Evolutionary conservation across 495 filamentous ascomycete species (phyloP).

Genomic region (Penicillium malachiteum): DNA sequence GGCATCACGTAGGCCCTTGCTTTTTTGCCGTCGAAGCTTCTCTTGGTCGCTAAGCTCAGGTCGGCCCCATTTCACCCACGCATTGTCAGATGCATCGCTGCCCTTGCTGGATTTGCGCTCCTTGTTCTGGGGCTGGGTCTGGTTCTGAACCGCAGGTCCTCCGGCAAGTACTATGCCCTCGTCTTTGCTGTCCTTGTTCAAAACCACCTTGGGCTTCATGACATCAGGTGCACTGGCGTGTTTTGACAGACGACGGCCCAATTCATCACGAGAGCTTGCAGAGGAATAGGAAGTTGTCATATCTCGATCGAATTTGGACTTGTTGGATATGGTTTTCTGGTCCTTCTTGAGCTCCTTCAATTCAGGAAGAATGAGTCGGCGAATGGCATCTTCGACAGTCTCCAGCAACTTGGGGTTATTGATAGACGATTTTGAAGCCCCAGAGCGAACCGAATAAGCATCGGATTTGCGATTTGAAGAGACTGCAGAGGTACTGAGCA

Average conservation of each 20-base stretch:
- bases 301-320: slow-evolving; percentile 60
- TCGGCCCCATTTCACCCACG: slow-evolving; percentile 47
- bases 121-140: slow-evolving; percentile 27
- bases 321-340: slow-evolving; percentile 65
- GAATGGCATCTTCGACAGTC: slow-evolving; percentile 94
- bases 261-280: slow-evolving; percentile 60
- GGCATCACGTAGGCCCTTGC: slow-evolving; percentile 59
- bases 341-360: slow-evolving; percentile 87
- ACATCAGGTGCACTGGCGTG: slow-evolving; percentile 70
- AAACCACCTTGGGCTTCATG: slow-evolving; percentile 61
- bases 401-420: slow-evolving; percentile 95
- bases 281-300: slow-evolving; percentile 60
- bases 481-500: slow-evolving; percentile 67
- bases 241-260: slow-evolving; percentile 61
- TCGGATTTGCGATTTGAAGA: slow-evolving; percentile 70
- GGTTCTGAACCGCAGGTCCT: slow-evolving; percentile 23
- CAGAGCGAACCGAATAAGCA: slow-evolving; percentile 72
- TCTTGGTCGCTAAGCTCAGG: slow-evolving; percentile 53
- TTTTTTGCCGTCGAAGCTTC: slow-evolving; percentile 54
- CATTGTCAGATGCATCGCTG: slow-evolving; percentile 44
- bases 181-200: slow-evolving; percentile 60
- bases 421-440: slow-evolving; percentile 79
- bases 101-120: slow-evolving; percentile 45
- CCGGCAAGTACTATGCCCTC: slow-evolving; percentile 58
- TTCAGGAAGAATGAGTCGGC: slow-evolving; percentile 86